These are phyloP conservation scores for Nakazawaea ernobii DNA, from an alignment of 805 yeast species.

Conservation along the genomic window DNA sequence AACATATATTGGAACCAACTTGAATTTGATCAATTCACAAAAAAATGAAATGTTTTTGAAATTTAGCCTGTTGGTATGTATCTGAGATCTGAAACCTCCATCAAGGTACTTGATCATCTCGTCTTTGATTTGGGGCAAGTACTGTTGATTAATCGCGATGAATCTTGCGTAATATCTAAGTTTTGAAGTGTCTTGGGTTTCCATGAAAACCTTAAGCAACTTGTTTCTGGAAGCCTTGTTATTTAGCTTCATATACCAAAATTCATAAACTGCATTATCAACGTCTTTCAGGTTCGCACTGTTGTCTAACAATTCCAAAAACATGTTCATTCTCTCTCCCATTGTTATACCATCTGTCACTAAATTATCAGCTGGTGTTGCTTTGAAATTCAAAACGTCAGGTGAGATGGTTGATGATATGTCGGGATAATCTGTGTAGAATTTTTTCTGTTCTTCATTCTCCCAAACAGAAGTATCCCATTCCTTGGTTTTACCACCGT, in stretches of 20 bases:
- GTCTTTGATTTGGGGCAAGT: constrained; percentile 43
- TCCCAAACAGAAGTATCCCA: constrained; percentile 45
- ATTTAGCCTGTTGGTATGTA: constrained; percentile 46
- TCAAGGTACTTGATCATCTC: constrained; percentile 54
- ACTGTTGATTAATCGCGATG: constrained; percentile 49
- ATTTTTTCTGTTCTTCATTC: constrained; percentile 54
- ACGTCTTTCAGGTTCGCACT: constrained; percentile 42
- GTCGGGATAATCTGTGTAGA: constrained; percentile 53
- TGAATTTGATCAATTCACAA: constrained; percentile 72
- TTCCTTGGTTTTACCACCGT: constrained; percentile 12
- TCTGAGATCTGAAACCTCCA: constrained; percentile 52
- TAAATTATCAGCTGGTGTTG: constrained; percentile 11
- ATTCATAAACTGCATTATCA: constrained; percentile 39
- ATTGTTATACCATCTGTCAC: constrained; percentile 14
- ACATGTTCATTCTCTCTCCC: constrained; percentile 35
- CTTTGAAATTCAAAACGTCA: constrained; percentile 14
- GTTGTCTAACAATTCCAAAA: constrained; percentile 36
- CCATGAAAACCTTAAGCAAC: constrained; percentile 49
- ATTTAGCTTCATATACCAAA: constrained; percentile 46
- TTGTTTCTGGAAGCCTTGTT: constrained; percentile 71
- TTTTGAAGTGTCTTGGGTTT: constrained; percentile 38
- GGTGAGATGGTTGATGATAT: constrained; percentile 28
- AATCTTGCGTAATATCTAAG: constrained; percentile 58
- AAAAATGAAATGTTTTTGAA: constrained; percentile 58
- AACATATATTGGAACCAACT: constrained; percentile 62